Evolutionary conservation across 2,329 filamentous ascomycete species (phyloP), one percentile per base, ranked within the genome.

Genomic region (Penicillium psychrosexuale): DNA sequence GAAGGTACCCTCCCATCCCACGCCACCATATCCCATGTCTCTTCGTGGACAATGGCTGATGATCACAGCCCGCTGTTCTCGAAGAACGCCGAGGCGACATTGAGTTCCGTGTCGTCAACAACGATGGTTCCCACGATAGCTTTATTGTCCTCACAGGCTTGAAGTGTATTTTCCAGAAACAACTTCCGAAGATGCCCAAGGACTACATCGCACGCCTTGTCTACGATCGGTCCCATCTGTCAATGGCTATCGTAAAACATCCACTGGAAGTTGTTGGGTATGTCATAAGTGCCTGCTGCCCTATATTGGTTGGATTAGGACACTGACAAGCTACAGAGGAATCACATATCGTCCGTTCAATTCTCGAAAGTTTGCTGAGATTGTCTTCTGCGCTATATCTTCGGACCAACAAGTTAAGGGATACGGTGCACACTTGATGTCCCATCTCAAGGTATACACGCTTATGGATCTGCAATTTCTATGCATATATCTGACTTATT

Each of bases 391-490:
- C 72, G 94, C 94, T 63, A 96, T 99, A 66, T 95, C 90, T 51
- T 96, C 91, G 0, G 94, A 97, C 69, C 94, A 99, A 74, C 94
- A 99, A 75, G 94, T 99, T 65, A 99, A 97, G 75, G 94, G 94
- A 33, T 99, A 99, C 70, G 94, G 94, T 61, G 93, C 94, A 11
- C 93, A 97, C 79, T 81, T 99, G 19, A 99, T 99, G 94, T 93
- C 90, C 2, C 94, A 99, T 71, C 78, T 99, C 43, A 99, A 99
- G 74, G 88, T 78, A 66, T 47, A 59, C 1, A 15, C 1, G 39
- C 37, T 47, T 22, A n/a, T 24, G 5, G 36, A 42, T 17, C 15
- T 30, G n/a, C 3, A 4, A 31, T 33, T 22, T 28, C 17, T 5
- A 5, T 46, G 9, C 24, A 36, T 11, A 24, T 24, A 37, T 22